A percentile compares a stretch with the other conserved stretches of the same genome.
Evolutionary conservation across 495 filamentous ascomycete species (phyloP).

Genomic region (Talaromyces nanjingensis): DNA sequence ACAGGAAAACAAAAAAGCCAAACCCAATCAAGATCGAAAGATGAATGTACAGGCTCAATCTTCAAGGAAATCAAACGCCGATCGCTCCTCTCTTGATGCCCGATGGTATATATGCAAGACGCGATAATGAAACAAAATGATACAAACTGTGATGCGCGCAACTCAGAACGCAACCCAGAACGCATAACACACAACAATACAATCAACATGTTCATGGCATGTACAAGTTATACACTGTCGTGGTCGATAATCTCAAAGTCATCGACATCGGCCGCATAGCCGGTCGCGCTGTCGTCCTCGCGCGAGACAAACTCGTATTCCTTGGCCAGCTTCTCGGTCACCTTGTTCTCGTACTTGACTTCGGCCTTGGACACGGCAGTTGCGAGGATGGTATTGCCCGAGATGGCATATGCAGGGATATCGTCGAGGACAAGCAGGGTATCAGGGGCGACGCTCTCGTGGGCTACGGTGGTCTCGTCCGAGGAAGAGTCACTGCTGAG

Average conservation of each 20-base stretch:
- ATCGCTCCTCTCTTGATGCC: slow-evolving; percentile 11
- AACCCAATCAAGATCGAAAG: background rate
- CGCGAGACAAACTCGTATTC: slow-evolving; percentile 50
- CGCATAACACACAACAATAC: background rate
- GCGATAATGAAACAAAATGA: background rate
- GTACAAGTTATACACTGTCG: slow-evolving; percentile 15
- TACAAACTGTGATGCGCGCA: background rate
- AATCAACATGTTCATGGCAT: background rate
- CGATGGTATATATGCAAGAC: background rate
- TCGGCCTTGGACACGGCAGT: slow-evolving; percentile 48
- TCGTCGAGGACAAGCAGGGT: slow-evolving; percentile 25
- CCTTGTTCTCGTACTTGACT: slow-evolving; percentile 47
- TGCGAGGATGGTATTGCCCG: slow-evolving; percentile 48
- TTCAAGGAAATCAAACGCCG: slow-evolving; percentile 11
- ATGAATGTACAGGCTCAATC: slow-evolving; percentile 10
- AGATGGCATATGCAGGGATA: slow-evolving; percentile 42
- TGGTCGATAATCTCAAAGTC: slow-evolving; percentile 35
- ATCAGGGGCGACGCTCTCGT: background rate
- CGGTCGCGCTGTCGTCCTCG: slow-evolving; percentile 29
- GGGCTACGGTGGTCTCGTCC: background rate
- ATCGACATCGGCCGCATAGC: slow-evolving; percentile 32
- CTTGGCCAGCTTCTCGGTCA: slow-evolving; percentile 50
- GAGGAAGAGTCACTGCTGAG: slow-evolving; percentile 22
- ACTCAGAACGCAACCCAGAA: background rate
- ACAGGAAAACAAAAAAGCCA: background rate